Base-by-base conservation (phyloP, 345 rosid species). In the Murraya koenigii region DNA sequence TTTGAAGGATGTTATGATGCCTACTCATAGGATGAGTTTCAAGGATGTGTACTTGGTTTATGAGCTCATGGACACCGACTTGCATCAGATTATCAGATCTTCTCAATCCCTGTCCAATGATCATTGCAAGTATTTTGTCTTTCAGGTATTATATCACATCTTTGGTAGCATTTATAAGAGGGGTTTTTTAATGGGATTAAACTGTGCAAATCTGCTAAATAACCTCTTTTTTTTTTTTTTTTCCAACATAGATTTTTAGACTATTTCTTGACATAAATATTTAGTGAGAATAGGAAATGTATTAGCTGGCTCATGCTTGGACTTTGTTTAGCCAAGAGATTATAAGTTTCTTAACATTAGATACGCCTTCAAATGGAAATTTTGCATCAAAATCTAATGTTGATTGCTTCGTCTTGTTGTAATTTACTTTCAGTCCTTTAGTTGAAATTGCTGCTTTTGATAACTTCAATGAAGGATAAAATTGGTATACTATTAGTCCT, bases 61-160 rank as follows among this genome's bases (percentile, higher is more conserved):
- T 63, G 98, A 95, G 84, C 90, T 95, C 26, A 95, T 95, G 98
- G 97, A 95, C 79, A 91, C 95, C 0, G 97, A 92, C 87, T 85
- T 95, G 80, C 94, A 91, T 87, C 97, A 92, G 80, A 92, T 93
- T 66, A 90, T 93, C 68, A 89, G 88, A 80, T 92, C 97, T 33
- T 67, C 93, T 22, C 94, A 93, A 77, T 80, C 92, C 5, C 90
- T 95, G 4, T 85, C 90, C 62, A 90, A 84, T 81, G 93, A 95
- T 69, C 98, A 93, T 84, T 92, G 90, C 92, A 89, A 92, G 58
- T 92, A 86, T 84, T 95, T 95, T 70, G 72, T 90, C 71, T 89
- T 92, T 75, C 98, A 95, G 98, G 97, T 95, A 86, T 47, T 28
- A 1, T 71, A 28, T 78, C 8, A 11, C 14, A 0, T 17, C 38